These are phyloP conservation scores for Exophiala bonariae DNA, from an alignment of 2,329 filamentous ascomycete species.

Conservation along the genomic window DNA sequence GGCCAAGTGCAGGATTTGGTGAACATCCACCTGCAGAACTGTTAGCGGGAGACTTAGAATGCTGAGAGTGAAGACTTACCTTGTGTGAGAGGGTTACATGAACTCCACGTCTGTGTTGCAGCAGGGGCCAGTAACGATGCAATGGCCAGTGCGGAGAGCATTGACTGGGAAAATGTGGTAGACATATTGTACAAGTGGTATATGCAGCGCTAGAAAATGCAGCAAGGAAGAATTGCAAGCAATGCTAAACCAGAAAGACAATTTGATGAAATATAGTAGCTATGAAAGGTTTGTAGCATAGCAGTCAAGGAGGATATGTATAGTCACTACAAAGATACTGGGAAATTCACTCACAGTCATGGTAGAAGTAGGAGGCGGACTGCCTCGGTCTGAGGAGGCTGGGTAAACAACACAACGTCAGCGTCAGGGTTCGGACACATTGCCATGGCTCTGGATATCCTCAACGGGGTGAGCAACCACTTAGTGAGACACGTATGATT, in stretches of 20 bases:
- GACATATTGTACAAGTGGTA: conserved; percentile 19
- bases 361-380: background rate
- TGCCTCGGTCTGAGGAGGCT: conserved; percentile 8
- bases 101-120: conserved; percentile 44
- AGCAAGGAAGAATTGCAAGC: conserved; percentile 9
- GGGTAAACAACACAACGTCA: conserved; percentile 17
- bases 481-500: conserved; percentile 4
- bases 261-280: conserved; percentile 2
- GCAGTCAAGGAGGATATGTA: background rate
- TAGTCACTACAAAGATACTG: no score
- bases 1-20: conserved; percentile 76
- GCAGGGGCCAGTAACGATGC: conserved; percentile 24
- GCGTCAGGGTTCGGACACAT: background rate
- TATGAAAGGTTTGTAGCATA: background rate
- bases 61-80: conserved; percentile 31
- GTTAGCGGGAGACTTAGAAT: conserved; percentile 3
- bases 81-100: conserved; percentile 43
- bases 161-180: conserved; percentile 7
- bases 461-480: background rate
- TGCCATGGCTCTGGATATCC: conserved; percentile 4
- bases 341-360: no score
- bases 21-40: conserved; percentile 54
- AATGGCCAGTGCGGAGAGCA: conserved; percentile 17
- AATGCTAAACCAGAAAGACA: conserved; percentile 3
- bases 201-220: conserved; percentile 22